Evolutionary conservation across 441 rosid genomes (phyloP).

Genomic region (Capsella rubella): DNA sequence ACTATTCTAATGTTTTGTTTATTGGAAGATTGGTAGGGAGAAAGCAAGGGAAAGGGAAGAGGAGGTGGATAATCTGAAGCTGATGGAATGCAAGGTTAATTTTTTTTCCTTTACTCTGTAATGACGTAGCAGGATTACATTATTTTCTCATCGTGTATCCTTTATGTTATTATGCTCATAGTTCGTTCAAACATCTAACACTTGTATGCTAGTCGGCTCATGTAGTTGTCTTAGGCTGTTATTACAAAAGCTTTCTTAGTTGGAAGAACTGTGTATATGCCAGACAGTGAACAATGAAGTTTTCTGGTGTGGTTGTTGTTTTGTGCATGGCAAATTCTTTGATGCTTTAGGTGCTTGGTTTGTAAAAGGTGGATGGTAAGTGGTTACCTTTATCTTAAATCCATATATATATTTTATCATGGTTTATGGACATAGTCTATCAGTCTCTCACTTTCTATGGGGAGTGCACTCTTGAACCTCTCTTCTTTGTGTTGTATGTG

Average conservation of each 20-base stretch:
- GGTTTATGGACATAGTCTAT: neutral
- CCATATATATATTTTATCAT: neutral
- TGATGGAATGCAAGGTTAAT: conserved; percentile 90
- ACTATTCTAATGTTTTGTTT: conserved; percentile 27
- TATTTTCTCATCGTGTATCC: neutral
- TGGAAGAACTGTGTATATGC: neutral
- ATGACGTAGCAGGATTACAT: neutral
- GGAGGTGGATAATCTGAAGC: conserved; percentile 54
- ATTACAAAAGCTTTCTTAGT: conserved; percentile 7
- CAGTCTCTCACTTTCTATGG: neutral
- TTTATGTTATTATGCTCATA: conserved; percentile 1
- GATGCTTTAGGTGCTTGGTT: conserved; percentile 15
- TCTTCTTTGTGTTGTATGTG: conserved; percentile 3
- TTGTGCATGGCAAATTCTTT: neutral
- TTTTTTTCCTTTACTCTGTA: conserved; percentile 28
- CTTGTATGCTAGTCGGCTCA: neutral
- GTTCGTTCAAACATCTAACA: neutral
- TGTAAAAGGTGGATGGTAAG: conserved; percentile 11
- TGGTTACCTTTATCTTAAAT: neutral
- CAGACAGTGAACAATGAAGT: conserved; percentile 1
- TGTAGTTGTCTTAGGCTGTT: neutral
- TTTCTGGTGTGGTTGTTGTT: conserved; percentile 6
- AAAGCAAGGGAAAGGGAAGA: conserved; percentile 69
- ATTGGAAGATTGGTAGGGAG: conserved; percentile 65
- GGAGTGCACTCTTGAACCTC: neutral